Evolutionary conservation across 306 rosid genomes (phyloP), one percentile per base, ranked within the genome.

Genomic region (Glycine latifolia): DNA sequence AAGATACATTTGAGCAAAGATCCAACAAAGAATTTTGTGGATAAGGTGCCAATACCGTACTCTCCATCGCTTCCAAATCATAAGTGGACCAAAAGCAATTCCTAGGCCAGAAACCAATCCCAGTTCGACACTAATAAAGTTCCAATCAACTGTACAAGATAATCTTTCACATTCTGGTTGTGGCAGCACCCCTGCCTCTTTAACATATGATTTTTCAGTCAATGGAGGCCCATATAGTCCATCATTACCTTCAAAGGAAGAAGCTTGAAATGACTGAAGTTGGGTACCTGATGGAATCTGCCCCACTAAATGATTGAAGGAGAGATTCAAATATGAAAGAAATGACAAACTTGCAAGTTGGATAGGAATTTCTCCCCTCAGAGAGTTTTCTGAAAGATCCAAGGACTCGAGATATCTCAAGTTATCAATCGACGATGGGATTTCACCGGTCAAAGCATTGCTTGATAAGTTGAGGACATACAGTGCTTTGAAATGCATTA

Each of bases 301-400:
- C 3, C 91, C 90, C 0, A 1, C 47, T 17, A 90, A 26, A 4
- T 77, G 63, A 75, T 90, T 86, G 26, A 46, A 69, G 0, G 89
- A 90, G 54, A 90, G 83, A 12, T 90, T 70, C 44, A 90, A 12
- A 16, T n/a, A 47, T 1, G 87, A 59, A 12, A 90, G 84, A 67
- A 88, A 90, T 8, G 8, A 76, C 33, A 86, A 52, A 9, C 4
- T 62, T 13, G 79, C 67, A 20, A 90, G 17, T 14, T 86, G 68
- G 0, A 0, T 0, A 3, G 92, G 90, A 76, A 90, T 87, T 65
- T 39, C 35, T 6, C 89, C 89, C 0, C 26, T 48, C 43, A 90
- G 6, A 0, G 10, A 9, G 70, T 89, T 89, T 0, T 7, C 10
- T 53, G 90, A 89, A 10, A 87, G 55, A 68, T 87, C 89, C 46